These are phyloP conservation scores for Paecilomyces formosus DNA, from an alignment of 2,329 filamentous ascomycete genomes.

Conservation along the genomic window DNA sequence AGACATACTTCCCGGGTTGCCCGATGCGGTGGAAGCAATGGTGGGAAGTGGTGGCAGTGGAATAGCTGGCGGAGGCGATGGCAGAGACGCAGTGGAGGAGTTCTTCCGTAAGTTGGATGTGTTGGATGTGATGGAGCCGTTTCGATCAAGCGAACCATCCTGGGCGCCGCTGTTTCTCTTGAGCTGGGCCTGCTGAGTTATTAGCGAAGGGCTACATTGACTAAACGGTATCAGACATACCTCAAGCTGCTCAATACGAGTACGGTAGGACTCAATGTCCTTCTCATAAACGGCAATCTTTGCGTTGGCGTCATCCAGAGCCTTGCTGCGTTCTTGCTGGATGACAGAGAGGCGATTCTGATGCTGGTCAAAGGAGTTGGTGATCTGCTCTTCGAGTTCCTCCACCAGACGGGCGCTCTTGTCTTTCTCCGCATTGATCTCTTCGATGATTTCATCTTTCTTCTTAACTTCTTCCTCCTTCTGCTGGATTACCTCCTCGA, in stretches of 20 bases:
- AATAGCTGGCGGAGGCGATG: slow-evolving; percentile 89
- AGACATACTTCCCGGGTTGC: slow-evolving; percentile 49
- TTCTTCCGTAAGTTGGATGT: slow-evolving; percentile 76
- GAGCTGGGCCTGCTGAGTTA: slow-evolving; percentile 27
- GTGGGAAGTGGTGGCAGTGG: slow-evolving; percentile 86
- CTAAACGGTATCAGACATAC: slow-evolving; percentile 42
- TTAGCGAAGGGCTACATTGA: slow-evolving; percentile 11
- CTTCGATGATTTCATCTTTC: slow-evolving; percentile 40
- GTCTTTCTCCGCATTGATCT: slow-evolving; percentile 61
- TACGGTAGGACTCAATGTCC: slow-evolving; percentile 54
- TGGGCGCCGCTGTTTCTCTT: slow-evolving; percentile 27
- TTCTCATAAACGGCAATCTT: slow-evolving; percentile 56
- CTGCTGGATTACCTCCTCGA: slow-evolving; percentile 38
- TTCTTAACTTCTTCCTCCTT: slow-evolving; percentile 39
- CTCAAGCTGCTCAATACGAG: slow-evolving; percentile 63
- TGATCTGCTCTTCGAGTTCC: slow-evolving; percentile 93
- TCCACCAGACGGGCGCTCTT: slow-evolving; percentile 90
- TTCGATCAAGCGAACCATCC: slow-evolving; percentile 44
- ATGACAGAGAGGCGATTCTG: slow-evolving; percentile 84
- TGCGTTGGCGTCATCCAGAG: slow-evolving; percentile 70
- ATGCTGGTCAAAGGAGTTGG: slow-evolving; percentile 89
- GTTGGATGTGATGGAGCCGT: slow-evolving; percentile 57
- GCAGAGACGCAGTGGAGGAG: slow-evolving; percentile 71
- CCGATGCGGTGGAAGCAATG: slow-evolving; percentile 42
- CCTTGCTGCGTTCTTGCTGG: slow-evolving; percentile 64